Evolutionary conservation across 345 rosid genomes (phyloP).

Genomic region (Melastoma malabathricum): DNA sequence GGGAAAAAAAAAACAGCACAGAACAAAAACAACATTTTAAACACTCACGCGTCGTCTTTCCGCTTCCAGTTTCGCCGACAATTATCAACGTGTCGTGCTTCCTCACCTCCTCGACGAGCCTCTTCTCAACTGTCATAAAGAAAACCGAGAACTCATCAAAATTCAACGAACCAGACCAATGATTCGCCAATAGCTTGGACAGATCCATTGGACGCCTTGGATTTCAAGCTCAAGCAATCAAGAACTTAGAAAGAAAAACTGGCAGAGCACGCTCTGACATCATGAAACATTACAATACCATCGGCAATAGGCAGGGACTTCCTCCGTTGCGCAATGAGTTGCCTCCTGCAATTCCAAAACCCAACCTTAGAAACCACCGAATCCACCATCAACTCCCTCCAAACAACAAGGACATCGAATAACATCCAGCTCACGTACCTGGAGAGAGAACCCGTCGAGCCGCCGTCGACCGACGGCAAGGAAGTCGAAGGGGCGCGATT

Average conservation of each 20-base stretch:
- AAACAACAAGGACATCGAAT: background rate
- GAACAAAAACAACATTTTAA: slow-evolving; percentile 6
- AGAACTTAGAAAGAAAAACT: background rate
- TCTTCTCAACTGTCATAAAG: slow-evolving; percentile 38
- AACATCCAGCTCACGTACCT: too few species aligned
- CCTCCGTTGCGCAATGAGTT: slow-evolving; percentile 41
- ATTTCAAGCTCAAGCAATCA: too few species aligned
- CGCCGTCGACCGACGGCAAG: too few species aligned
- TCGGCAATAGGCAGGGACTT: slow-evolving; percentile 82
- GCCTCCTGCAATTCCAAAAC: slow-evolving; percentile 23
- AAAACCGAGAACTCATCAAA: background rate
- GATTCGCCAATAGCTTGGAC: background rate
- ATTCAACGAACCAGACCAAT: background rate
- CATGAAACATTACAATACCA: slow-evolving; percentile 19
- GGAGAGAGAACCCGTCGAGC: too few species aligned
- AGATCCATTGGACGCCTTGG: background rate
- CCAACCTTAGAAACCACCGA: background rate
- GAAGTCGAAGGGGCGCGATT: too few species aligned
- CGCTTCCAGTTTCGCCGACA: slow-evolving; percentile 98
- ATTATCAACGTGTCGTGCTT: slow-evolving; percentile 48
- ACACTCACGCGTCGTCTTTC: slow-evolving; percentile 76
- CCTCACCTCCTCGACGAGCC: slow-evolving; percentile 61
- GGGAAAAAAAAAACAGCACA: slow-evolving; percentile 1
- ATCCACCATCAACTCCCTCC: background rate
- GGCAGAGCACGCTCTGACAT: too few species aligned